Base-by-base conservation (phyloP, 345 rosid species). In the Camelina hispida region DNA sequence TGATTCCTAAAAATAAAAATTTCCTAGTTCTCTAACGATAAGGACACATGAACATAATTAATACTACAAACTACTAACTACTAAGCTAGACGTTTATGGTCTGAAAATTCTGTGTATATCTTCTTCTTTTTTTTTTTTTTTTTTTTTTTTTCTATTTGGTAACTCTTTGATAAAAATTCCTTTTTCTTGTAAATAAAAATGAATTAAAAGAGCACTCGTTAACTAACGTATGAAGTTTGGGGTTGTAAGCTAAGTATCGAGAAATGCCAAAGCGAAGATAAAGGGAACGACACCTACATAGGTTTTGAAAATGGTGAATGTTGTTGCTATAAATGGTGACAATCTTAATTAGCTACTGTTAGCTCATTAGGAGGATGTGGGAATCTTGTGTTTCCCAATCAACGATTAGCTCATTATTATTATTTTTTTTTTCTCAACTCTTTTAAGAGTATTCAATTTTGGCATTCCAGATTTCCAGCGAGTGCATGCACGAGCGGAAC, bases 401-500 rank as follows among this genome's bases (percentile, higher is more conserved):
- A 57, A 57, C 50, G 34, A n/a, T 13, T 42, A 3, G 30, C 30
- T 28, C 30, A 42, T 13, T 12, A 13, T n/a, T n/a, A n/a, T n/a
- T n/a, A n/a, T n/a, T 42, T 42, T 42, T 11, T 1, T 3, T 11
- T 42, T 42, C n/a, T 42, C 5, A 13, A 42, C 5, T 42, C n/a
- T 3, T 42, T 14, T 1, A 42, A 61, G 12, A 13, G 13, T 18
- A n/a, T 61, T 74, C 61, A 75, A 58, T 18, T 58, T 28, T 59
- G 68, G 67, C 44, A 18, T 38, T 58, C 62, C 34, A 34, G 37
- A 4, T 28, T 28, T 28, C 37, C 8, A 58, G 17, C 44, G 68
- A 63, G 53, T 74, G 78, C 78, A 74, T 74, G 78, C 50, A 73
- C 40, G 70, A 70, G 53, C 22, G 15, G 28, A 53, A 65, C 55